These are phyloP conservation scores for Botrytis aclada DNA, from an alignment of 2,329 filamentous ascomycete species.

Conservation along the genomic window DNA sequence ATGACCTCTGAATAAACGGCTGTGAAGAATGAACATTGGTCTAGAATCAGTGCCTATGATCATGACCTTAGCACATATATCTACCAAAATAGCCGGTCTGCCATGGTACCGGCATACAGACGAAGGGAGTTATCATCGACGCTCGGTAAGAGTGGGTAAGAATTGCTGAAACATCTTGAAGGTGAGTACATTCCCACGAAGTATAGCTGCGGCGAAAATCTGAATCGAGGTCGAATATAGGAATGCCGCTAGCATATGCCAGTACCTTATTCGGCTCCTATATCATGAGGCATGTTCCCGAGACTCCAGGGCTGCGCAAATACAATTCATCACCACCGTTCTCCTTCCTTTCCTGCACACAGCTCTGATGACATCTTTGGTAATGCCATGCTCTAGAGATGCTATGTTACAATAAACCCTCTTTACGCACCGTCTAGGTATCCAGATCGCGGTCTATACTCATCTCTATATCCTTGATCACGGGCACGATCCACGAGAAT, in stretches of 20 bases:
- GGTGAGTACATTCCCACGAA: fast-evolving
- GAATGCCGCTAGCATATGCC: background rate
- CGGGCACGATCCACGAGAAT: no score
- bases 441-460: fast-evolving
- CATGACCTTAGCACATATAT: background rate
- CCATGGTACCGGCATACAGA: background rate
- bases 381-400: fast-evolving
- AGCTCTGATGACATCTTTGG: fast-evolving
- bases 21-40: background rate
- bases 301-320: background rate
- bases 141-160: background rate
- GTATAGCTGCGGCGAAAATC: fast-evolving
- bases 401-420: no score
- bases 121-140: fast-evolving
- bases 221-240: background rate
- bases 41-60: background rate
- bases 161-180: fast-evolving
- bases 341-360: background rate
- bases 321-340: background rate
- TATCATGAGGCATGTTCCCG: fast-evolving
- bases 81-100: background rate
- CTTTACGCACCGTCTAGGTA: no score
- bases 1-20: fast-evolving
- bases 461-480: no score
- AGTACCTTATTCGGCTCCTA: background rate